Conservation (phyloP, 1,284 basidiomycete genomes). For the Ustilago nuda region DNA sequence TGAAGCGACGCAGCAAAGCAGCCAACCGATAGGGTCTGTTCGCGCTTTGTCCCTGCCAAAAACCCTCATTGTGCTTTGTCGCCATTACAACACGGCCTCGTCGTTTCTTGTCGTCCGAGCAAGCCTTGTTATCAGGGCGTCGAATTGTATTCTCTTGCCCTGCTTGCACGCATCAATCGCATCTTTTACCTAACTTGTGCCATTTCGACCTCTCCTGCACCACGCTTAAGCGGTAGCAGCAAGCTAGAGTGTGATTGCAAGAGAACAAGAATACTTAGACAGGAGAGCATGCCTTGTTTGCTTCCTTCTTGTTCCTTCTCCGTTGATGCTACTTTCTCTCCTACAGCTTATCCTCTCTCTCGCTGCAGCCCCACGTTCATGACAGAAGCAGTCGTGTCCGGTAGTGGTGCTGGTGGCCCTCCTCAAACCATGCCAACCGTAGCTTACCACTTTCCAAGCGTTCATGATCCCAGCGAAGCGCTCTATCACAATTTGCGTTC, state of each 20-base stretch:
- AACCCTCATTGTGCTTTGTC: neutral
- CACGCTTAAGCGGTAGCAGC: neutral
- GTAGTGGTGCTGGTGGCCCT: neutral
- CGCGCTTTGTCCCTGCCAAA: neutral
- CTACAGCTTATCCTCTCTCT: neutral
- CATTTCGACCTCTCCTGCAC: neutral
- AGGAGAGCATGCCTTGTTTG: neutral
- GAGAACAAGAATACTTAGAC: neutral
- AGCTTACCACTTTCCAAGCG: neutral
- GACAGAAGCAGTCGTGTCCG: neutral
- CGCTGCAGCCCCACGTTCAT: neutral
- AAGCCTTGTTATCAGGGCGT: neutral
- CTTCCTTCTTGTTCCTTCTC: neutral
- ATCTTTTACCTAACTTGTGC: neutral
- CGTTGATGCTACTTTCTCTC: neutral
- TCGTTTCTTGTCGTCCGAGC: neutral
- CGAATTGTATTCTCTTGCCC: neutral
- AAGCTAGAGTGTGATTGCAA: neutral
- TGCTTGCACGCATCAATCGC: neutral
- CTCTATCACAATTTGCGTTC: slow-evolving; percentile 6
- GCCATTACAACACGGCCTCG: slow-evolving; percentile 1
- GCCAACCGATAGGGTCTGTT: slow-evolving; percentile 7
- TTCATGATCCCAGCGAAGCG: neutral
- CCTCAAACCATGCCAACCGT: slow-evolving; percentile 1
- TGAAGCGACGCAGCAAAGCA: neutral